Base-by-base conservation (phyloP, 2,329 filamentous ascomycete genomes). In the Epichloe baconii region DNA sequence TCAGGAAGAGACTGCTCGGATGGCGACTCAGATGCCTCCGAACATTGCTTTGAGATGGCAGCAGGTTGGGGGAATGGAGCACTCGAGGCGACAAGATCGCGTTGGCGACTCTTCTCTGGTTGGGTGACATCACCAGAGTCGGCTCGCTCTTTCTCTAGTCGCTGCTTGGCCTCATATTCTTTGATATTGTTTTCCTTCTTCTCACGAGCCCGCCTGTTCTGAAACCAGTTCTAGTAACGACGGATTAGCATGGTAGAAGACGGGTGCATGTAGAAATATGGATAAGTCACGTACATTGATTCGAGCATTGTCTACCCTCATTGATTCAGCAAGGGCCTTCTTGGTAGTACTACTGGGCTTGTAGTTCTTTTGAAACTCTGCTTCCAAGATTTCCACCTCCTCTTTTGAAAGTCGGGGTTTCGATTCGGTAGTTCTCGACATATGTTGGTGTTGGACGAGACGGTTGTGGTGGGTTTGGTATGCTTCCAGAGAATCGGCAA, bases 261-360 rank as follows among this genome's bases (percentile, higher is more conserved):
- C 7, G 12, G 15, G 49, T 7, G 8, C 23, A 40, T 48, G 2
- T 17, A 49, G 35, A 19, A 41, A 10, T 43, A 34, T 44, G n/a
- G 36, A 15, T 23, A 38, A 21, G 43, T 26, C 15, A 67, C 68
- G 57, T 66, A 83, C 80, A 59, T 83, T 83, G 56, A 83, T 82
- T 55, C 79, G 72, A 17, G 79, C 74, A 56, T 80, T 72, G 56
- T 83, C 79, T n/a, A 83, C 75, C 49, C 74, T 71, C 71, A 83
- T 79, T 6, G 73, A 69, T 56, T 82, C 78, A 3, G 80, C 80
- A 47, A 82, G 71, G 48, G 75, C 72, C 55, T 78, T 78, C 64
- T 83, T 83, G 35, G 73, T 71, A 52, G 73, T 78, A 63, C 78
- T 82, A 49, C 76, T 80, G 10, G 80, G 80, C 65, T 83, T 83